Conservation (phyloP, 1,284 basidiomycete species). For the Phaffia rhodozyma region DNA sequence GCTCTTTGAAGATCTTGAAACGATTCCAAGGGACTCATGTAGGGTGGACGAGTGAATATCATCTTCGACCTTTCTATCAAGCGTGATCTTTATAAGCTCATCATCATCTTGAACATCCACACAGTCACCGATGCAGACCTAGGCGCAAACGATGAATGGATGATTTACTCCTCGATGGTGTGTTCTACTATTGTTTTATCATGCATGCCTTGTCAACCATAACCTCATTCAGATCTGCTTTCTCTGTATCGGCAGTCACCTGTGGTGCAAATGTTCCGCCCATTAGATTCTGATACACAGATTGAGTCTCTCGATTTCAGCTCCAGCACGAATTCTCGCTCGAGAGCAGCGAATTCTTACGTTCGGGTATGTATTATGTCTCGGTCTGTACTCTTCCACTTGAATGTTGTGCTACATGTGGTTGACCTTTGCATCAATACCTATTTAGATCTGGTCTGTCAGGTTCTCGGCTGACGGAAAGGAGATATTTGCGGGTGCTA, state of each 20-base stretch:
- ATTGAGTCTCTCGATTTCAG: too few species aligned
- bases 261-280: slow-evolving; percentile 51
- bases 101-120: too few species aligned
- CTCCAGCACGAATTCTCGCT: too few species aligned
- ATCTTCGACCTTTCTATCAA: too few species aligned
- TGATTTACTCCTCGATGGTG: slow-evolving; percentile 78
- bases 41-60: slow-evolving; percentile 51
- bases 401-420: not conserved
- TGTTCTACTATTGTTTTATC: not conserved
- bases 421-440: slow-evolving; percentile 24
- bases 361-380: too few species aligned
- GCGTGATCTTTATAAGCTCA: too few species aligned
- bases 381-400: not conserved
- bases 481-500: slow-evolving; percentile 57
- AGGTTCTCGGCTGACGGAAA: slow-evolving; percentile 91
- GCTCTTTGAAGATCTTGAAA: slow-evolving; percentile 63
- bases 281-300: too few species aligned
- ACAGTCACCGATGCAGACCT: slow-evolving; percentile 81
- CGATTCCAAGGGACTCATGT: slow-evolving; percentile 62
- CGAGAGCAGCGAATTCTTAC: too few species aligned
- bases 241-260: too few species aligned
- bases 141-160: slow-evolving; percentile 79
- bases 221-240: too few species aligned
- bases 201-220: not conserved
- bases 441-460: slow-evolving; percentile 70